A percentile compares a stretch with the other conserved stretches of the same genome.
phyloP scores from a whole-genome alignment of 1,284 basidiomycete species.

The Inonotus hispidus region DNA sequence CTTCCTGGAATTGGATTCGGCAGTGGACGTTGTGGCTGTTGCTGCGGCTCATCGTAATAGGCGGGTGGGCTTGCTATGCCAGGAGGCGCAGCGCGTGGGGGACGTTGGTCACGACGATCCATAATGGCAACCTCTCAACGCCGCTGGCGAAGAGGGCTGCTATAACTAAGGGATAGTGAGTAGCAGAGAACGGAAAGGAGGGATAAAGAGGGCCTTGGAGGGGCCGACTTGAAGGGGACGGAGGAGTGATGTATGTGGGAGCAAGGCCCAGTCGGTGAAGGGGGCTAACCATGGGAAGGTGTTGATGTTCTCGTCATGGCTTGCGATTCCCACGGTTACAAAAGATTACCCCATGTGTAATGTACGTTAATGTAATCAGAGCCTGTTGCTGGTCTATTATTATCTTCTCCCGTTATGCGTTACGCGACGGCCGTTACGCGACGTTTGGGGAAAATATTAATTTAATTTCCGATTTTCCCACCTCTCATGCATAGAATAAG shows the following conservation, averaged over 20 bases:
- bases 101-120: slow-evolving; percentile 32
- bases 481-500: no score
- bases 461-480: no score
- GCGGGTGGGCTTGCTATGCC: slow-evolving; percentile 26
- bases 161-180: not conserved
- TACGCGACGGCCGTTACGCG: not conserved
- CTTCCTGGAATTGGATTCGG: slow-evolving; percentile 29
- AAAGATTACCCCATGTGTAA: not conserved
- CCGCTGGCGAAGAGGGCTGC: not conserved
- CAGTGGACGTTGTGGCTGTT: slow-evolving; percentile 21
- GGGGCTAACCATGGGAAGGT: not conserved
- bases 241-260: not conserved
- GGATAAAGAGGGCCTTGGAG: not conserved
- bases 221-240: slow-evolving; percentile 1
- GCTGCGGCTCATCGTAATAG: slow-evolving; percentile 26
- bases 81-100: slow-evolving; percentile 24
- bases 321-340: slow-evolving; percentile 3
- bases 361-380: not conserved
- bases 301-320: not conserved
- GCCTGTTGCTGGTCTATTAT: not conserved
- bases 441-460: no score
- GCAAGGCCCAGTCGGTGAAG: not conserved
- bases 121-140: slow-evolving; percentile 21
- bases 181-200: not conserved
- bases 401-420: not conserved